These are phyloP conservation scores for Cladosporium oxysporum DNA, from an alignment of 2,329 filamentous ascomycete species.

Conservation along the genomic window DNA sequence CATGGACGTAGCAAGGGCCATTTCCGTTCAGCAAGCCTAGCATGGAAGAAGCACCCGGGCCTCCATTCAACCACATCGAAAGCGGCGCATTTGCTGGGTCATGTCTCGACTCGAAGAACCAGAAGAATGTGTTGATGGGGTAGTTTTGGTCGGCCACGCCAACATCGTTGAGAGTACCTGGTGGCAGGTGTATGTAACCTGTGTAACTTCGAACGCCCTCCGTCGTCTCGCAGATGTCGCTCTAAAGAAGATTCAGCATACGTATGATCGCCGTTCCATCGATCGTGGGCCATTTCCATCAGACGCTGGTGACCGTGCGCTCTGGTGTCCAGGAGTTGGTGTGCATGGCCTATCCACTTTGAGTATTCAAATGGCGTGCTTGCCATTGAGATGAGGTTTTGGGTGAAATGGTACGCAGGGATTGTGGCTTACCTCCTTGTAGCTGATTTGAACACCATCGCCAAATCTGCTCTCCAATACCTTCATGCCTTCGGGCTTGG, in stretches of 20 bases:
- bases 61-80: slow-evolving; percentile 60
- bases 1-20: slow-evolving; percentile 56
- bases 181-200: slow-evolving; percentile 36
- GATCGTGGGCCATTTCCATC: background rate
- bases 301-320: background rate
- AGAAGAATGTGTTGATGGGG: slow-evolving; percentile 53
- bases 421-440: slow-evolving; percentile 44
- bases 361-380: background rate
- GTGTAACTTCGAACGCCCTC: slow-evolving; percentile 50
- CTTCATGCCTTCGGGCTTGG: slow-evolving; percentile 43
- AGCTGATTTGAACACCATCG: slow-evolving; percentile 48
- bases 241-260: slow-evolving; percentile 18
- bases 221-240: slow-evolving; percentile 49
- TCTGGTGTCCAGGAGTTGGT: too few species aligned
- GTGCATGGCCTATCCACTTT: too few species aligned
- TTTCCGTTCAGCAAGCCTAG: slow-evolving; percentile 52
- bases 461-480: slow-evolving; percentile 46
- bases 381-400: background rate
- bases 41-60: slow-evolving; percentile 56
- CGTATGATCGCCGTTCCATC: background rate
- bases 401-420: background rate
- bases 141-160: slow-evolving; percentile 28
- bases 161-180: slow-evolving; percentile 25
- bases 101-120: slow-evolving; percentile 40
- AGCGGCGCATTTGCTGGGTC: slow-evolving; percentile 56